Evolutionary conservation across 306 rosid genomes (phyloP).

Genomic region (Arachis hypogaea): DNA sequence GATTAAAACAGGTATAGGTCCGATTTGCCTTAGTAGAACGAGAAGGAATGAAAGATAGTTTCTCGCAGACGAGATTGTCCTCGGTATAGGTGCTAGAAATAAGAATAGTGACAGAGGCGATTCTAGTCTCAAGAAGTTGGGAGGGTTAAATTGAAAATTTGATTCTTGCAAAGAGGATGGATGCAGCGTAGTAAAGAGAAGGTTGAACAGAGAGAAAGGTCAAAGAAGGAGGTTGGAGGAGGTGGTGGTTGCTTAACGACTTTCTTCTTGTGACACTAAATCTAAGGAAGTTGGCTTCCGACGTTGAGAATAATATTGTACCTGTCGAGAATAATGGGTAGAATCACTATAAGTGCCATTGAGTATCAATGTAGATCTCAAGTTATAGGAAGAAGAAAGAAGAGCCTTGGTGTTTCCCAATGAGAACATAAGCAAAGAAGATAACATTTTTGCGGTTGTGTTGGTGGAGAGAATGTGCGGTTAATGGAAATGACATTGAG

Average conservation of each 20-base stretch:
- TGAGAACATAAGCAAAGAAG: constrained; percentile 37
- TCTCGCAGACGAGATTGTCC: no score
- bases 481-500: constrained; percentile 63
- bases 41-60: no score
- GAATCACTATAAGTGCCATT: constrained; percentile 64
- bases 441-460: constrained; percentile 36
- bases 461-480: constrained; percentile 36
- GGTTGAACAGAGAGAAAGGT: constrained; percentile 86
- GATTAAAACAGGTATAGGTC: no score
- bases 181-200: constrained; percentile 77
- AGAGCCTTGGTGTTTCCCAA: constrained; percentile 1
- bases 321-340: constrained; percentile 74
- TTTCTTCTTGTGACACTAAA: constrained; percentile 57
- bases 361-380: constrained; percentile 61
- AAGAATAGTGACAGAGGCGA: constrained; percentile 91
- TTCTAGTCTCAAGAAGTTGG: constrained; percentile 89
- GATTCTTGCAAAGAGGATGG: constrained; percentile 79
- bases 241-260: not conserved
- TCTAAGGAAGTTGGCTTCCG: constrained; percentile 88
- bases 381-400: constrained; percentile 43
- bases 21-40: no score
- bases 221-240: constrained; percentile 56
- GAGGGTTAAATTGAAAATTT: constrained; percentile 85
- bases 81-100: constrained; percentile 5
- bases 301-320: constrained; percentile 2